These are phyloP conservation scores for Volutella citrinella DNA, from an alignment of 2,329 filamentous ascomycete genomes.

Conservation along the genomic window DNA sequence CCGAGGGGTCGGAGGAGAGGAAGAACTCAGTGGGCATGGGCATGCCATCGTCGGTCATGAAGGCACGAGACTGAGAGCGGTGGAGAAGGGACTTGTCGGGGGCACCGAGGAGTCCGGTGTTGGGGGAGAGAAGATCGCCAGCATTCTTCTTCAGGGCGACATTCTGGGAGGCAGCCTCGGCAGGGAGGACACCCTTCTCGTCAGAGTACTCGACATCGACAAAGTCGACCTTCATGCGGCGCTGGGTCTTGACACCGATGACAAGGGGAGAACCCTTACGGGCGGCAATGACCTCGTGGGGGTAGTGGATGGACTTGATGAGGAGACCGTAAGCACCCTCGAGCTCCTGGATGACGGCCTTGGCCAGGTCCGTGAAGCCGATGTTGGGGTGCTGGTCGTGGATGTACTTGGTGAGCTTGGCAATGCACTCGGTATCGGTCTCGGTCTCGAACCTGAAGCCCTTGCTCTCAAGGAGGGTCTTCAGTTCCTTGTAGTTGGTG, in stretches of 20 bases:
- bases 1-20: conserved; percentile 96
- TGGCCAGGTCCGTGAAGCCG: conserved; percentile 93
- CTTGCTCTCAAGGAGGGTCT: conserved; percentile 87
- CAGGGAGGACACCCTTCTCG: conserved; percentile 77
- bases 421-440: conserved; percentile 98
- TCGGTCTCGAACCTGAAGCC: conserved; percentile 99
- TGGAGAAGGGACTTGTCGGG: conserved; percentile 97
- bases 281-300: conserved; percentile 94
- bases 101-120: conserved; percentile 67
- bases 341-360: conserved; percentile 97
- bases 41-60: conserved; percentile 97
- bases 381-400: conserved; percentile 92
- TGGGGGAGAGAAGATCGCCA: conserved; percentile 64
- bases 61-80: conserved; percentile 96
- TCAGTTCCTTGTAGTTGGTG: conserved; percentile 99
- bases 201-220: conserved; percentile 98
- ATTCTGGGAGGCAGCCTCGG: conserved; percentile 94
- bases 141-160: conserved; percentile 90
- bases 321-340: conserved; percentile 96
- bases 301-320: conserved; percentile 98
- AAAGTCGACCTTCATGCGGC: conserved; percentile 99
- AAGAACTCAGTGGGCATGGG: conserved; percentile 99
- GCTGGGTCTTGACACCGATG: conserved; percentile 93
- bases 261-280: conserved; percentile 98
- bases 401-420: conserved; percentile 97